Evolutionary conservation across 176 grass and related monocot genomes (phyloP).

Genomic region (Musa acuminata): DNA sequence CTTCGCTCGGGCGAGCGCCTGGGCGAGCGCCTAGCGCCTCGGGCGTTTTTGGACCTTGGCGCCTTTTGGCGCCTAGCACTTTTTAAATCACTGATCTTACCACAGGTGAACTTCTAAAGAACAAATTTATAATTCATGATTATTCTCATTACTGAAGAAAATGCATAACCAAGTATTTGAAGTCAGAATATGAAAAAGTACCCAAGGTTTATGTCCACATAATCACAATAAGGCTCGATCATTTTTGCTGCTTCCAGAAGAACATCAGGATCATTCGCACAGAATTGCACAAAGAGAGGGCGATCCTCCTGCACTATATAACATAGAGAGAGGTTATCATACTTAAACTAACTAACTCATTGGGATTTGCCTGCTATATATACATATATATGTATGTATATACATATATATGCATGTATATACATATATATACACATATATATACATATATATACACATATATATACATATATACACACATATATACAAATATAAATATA

Average conservation of each 20-base stretch:
- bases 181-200: slow-evolving; percentile 22
- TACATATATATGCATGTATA: too few relatives aligned
- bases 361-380: neutral
- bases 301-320: slow-evolving; percentile 55
- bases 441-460: too few relatives aligned
- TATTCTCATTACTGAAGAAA: neutral
- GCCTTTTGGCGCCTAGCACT: too few relatives aligned
- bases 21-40: too few relatives aligned
- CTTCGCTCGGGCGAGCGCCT: too few relatives aligned
- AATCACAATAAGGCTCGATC: slow-evolving; percentile 77
- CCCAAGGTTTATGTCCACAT: slow-evolving; percentile 97
- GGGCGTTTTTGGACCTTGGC: too few relatives aligned
- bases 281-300: slow-evolving; percentile 94
- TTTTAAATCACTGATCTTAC: too few relatives aligned
- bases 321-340: neutral
- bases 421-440: too few relatives aligned
- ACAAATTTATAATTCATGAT: neutral
- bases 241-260: slow-evolving; percentile 81
- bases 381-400: too few relatives aligned
- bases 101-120: too few relatives aligned
- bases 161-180: neutral
- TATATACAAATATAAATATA: too few relatives aligned
- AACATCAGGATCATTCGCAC: slow-evolving; percentile 92
- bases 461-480: too few relatives aligned
- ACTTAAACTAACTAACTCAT: neutral